These are phyloP conservation scores for Rosa chinensis DNA, from an alignment of 306 rosid species.

Conservation along the genomic window DNA sequence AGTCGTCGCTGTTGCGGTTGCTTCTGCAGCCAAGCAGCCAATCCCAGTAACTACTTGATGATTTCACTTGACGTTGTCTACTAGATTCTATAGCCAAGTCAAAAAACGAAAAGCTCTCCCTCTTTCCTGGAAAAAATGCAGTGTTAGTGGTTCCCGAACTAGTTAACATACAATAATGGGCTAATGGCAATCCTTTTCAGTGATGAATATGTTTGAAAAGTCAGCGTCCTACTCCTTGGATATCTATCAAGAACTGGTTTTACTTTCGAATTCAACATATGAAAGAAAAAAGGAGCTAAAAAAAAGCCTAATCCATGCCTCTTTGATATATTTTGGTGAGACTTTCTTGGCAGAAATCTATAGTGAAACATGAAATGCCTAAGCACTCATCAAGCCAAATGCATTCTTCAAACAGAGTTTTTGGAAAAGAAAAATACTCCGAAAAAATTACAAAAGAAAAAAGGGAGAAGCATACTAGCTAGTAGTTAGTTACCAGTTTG, in stretches of 20 bases:
- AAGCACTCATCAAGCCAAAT: neutral
- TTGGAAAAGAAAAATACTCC: neutral
- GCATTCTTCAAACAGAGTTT: neutral
- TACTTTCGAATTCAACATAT: neutral
- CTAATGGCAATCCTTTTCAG: neutral
- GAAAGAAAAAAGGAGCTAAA: neutral
- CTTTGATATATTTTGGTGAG: neutral
- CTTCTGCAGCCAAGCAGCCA: conserved; percentile 13
- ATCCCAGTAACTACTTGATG: neutral
- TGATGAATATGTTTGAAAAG: neutral
- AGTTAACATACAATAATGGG: neutral
- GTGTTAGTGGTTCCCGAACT: neutral
- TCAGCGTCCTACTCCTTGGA: neutral
- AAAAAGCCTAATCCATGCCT: neutral
- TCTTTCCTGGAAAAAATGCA: neutral
- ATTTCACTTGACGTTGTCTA: neutral
- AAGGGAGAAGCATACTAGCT: neutral
- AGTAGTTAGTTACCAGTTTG: neutral
- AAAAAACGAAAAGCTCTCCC: neutral
- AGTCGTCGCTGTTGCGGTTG: neutral
- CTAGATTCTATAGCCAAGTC: neutral
- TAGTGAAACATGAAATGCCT: neutral
- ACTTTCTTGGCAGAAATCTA: neutral
- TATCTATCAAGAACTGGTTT: neutral
- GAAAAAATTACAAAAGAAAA: neutral